These are phyloP conservation scores for Gymnopilus dilepis DNA, from an alignment of 768 basidiomycete species.

Conservation along the genomic window DNA sequence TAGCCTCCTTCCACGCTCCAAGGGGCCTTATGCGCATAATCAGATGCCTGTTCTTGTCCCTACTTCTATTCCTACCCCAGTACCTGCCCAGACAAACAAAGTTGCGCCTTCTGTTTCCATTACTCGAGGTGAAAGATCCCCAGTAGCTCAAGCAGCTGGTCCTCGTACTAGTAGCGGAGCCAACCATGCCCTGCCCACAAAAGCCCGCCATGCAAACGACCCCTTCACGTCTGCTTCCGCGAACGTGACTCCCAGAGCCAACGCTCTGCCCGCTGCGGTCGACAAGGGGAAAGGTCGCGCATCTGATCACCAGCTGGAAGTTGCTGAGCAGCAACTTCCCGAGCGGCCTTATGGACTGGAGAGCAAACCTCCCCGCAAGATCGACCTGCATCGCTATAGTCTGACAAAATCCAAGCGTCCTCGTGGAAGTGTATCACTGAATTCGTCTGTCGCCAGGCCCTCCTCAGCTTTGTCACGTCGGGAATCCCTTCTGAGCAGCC, in stretches of 20 bases:
- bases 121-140: not conserved
- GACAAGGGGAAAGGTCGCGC: constrained; percentile 20
- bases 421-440: constrained; percentile 7
- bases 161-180: not conserved
- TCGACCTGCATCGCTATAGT: constrained; percentile 22
- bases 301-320: not conserved
- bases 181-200: not conserved
- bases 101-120: not conserved
- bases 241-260: not conserved
- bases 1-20: not conserved
- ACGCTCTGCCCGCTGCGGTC: not conserved
- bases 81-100: not conserved
- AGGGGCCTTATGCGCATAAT: not conserved
- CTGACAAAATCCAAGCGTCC: constrained; percentile 11
- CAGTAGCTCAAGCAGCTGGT: not conserved
- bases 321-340: not conserved
- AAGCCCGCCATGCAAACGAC: constrained; percentile 14
- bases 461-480: constrained; percentile 2
- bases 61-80: too few species aligned
- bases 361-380: constrained; percentile 15
- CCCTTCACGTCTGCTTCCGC: constrained; percentile 16
- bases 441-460: constrained; percentile 7
- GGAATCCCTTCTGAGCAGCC: not conserved
- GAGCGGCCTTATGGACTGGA: not conserved
- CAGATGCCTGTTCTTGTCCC: not conserved